phyloP scores from a whole-genome alignment of 2,329 filamentous ascomycete species.

The Nemania sp. region DNA sequence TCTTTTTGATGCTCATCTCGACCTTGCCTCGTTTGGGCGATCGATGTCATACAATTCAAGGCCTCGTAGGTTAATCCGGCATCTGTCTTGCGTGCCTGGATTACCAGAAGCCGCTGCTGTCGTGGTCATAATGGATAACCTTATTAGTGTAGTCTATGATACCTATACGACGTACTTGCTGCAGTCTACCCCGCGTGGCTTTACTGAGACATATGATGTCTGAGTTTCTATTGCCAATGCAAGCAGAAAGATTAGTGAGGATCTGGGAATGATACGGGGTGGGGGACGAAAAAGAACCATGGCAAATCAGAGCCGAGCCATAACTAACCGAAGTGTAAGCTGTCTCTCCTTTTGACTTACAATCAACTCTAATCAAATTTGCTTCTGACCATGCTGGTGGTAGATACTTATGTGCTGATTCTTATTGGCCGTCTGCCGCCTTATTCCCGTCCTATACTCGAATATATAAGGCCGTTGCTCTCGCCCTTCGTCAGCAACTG shows the following conservation, averaged over 20 bases:
- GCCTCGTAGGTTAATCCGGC: neutral
- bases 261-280: neutral
- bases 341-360: constrained; percentile 1
- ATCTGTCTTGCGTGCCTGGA: neutral
- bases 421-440: neutral
- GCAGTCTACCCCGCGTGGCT: neutral
- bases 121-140: neutral
- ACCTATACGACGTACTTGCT: constrained; percentile 1
- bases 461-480: constrained; percentile 14
- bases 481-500: neutral
- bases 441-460: neutral
- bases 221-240: neutral
- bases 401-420: neutral
- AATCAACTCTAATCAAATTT: constrained; percentile 4
- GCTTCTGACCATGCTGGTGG: neutral
- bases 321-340: too few relatives aligned
- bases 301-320: neutral
- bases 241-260: neutral
- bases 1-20: constrained; percentile 14
- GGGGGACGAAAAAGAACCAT: neutral
- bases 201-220: too few relatives aligned
- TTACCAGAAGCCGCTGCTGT: neutral
- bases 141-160: neutral
- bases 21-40: constrained; percentile 7
- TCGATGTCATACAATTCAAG: constrained; percentile 14